Evolutionary conservation across 306 rosid genomes (phyloP).

Genomic region (Herpetospermum pedunculosum): DNA sequence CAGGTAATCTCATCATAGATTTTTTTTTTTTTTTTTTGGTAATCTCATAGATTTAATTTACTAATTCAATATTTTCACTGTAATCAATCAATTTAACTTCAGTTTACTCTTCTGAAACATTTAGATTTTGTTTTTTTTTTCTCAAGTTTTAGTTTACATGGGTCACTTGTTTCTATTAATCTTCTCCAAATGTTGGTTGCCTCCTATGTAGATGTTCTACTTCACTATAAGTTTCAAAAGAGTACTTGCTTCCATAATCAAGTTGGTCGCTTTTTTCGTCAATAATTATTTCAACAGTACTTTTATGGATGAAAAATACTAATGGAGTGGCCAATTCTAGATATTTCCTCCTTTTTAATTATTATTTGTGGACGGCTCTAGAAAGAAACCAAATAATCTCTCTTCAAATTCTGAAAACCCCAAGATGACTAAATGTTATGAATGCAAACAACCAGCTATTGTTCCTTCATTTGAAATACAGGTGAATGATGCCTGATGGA

Average conservation of each 20-base stretch:
- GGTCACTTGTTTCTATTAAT: not conserved
- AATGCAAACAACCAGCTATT: not conserved
- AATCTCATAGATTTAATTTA: slow-evolving; percentile 6
- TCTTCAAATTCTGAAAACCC: not conserved
- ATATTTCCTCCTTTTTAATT: not conserved
- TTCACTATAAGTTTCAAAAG: not conserved
- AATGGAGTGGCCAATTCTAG: not conserved
- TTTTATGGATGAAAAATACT: not conserved
- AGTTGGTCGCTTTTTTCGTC: not conserved
- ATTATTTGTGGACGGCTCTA: not conserved
- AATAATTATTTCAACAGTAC: not conserved
- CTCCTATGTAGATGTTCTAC: not conserved
- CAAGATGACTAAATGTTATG: not conserved
- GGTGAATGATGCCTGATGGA: not conserved
- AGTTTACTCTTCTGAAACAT: not conserved
- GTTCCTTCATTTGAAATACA: not conserved
- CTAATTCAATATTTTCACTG: not conserved
- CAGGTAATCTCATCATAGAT: slow-evolving; percentile 38
- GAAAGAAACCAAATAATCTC: not conserved
- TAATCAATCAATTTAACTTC: not conserved
- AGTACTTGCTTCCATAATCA: not conserved
- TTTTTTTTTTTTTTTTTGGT: too few relatives aligned
- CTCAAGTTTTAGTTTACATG: not conserved
- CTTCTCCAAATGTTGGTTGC: not conserved
- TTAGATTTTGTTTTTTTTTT: not conserved